phyloP scores from a whole-genome alignment of 2,329 filamentous ascomycete genomes.

The Neocucurbitaria cava region DNA sequence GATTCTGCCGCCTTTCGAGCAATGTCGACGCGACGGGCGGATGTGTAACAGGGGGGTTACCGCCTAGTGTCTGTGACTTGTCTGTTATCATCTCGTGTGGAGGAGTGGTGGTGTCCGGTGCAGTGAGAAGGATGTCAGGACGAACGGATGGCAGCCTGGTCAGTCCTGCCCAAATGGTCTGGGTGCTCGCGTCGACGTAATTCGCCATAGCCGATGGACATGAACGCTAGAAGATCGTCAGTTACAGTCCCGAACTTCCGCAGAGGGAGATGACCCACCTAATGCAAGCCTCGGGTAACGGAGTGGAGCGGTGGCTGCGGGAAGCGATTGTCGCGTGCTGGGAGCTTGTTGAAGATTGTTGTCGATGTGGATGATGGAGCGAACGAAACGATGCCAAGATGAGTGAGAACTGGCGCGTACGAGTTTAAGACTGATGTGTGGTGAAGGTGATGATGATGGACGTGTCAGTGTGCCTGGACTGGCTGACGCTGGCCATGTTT shows the following conservation, averaged over 20 bases:
- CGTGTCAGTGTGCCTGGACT: background rate
- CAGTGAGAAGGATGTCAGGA: constrained; percentile 31
- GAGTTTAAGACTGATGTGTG: background rate
- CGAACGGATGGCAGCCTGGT: constrained; percentile 32
- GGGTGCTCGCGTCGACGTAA: constrained; percentile 39
- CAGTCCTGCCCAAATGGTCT: constrained; percentile 43
- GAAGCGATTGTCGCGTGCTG: background rate
- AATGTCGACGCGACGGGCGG: constrained; percentile 20
- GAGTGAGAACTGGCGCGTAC: background rate
- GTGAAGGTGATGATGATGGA: background rate
- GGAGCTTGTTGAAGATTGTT: background rate
- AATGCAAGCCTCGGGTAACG: constrained; percentile 5
- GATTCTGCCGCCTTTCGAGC: constrained; percentile 32
- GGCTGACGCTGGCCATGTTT: background rate
- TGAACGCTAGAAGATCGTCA: constrained; percentile 28
- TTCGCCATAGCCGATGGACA: constrained; percentile 25
- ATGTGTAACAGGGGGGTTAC: constrained; percentile 8
- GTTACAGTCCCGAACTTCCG: constrained; percentile 8
- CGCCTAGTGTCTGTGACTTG: constrained; percentile 24
- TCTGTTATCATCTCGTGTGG: constrained; percentile 39
- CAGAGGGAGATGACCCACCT: constrained; percentile 9
- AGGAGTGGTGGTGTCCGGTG: constrained; percentile 35
- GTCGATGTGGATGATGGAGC: background rate
- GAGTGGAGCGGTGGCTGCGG: background rate
- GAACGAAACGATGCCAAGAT: background rate